A percentile compares a stretch with the other conserved stretches of the same genome.
These are phyloP conservation scores for Bryoglossum gracile DNA, from an alignment of 495 filamentous ascomycete species.

Conservation along the genomic window DNA sequence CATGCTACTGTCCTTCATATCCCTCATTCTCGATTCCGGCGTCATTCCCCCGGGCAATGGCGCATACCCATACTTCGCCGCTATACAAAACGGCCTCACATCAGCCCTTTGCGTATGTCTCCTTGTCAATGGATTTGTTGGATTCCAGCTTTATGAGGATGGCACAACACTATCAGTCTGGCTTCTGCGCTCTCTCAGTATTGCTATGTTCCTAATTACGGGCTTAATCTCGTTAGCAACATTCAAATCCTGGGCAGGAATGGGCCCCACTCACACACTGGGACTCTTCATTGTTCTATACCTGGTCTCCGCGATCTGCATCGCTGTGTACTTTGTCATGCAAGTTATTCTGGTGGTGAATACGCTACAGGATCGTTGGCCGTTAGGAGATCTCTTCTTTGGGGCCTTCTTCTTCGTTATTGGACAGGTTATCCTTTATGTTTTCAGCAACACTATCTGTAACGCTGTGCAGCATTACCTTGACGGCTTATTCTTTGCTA, in stretches of 20 bases:
- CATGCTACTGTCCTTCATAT: slow-evolving; percentile 80
- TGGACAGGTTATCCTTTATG: slow-evolving; percentile 90
- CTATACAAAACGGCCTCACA: slow-evolving; percentile 81
- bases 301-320: slow-evolving; percentile 77
- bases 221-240: slow-evolving; percentile 84
- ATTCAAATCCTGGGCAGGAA: slow-evolving; percentile 85
- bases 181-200: slow-evolving; percentile 73
- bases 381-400: slow-evolving; percentile 86
- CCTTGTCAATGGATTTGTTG: slow-evolving; percentile 95
- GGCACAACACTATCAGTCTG: slow-evolving; percentile 93
- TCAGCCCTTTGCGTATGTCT: slow-evolving; percentile 85
- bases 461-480: slow-evolving; percentile 82
- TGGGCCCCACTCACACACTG: slow-evolving; percentile 76
- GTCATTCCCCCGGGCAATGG: slow-evolving; percentile 76
- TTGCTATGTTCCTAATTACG: slow-evolving; percentile 78
- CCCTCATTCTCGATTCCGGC: slow-evolving; percentile 86
- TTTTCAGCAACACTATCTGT: slow-evolving; percentile 81
- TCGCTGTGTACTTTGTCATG: slow-evolving; percentile 79
- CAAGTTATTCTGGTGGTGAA: slow-evolving; percentile 83
- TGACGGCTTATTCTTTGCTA: slow-evolving; percentile 92
- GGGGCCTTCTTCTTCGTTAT: slow-evolving; percentile 86
- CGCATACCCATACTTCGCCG: slow-evolving; percentile 85
- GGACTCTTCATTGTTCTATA: slow-evolving; percentile 92
- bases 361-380: slow-evolving; percentile 93
- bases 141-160: slow-evolving; percentile 98